phyloP scores from a whole-genome alignment of 2,329 filamentous ascomycete genomes.

The Neofusicoccum kwambonambiense region DNA sequence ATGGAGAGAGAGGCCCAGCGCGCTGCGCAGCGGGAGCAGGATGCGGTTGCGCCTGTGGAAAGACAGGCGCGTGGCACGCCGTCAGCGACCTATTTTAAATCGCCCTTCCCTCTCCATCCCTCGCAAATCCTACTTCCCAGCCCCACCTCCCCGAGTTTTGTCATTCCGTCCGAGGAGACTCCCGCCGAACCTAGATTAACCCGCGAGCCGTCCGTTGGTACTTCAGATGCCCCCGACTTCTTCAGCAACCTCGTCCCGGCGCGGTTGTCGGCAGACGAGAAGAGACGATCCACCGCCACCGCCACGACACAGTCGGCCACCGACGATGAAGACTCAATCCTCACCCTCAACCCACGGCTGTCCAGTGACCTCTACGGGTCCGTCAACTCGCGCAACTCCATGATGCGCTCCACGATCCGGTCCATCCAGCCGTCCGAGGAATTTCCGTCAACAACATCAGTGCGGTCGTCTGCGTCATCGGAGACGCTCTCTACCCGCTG shows the following conservation, averaged over 20 bases:
- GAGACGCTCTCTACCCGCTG: constrained; percentile 13
- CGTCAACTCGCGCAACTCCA: constrained; percentile 3
- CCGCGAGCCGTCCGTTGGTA: background rate
- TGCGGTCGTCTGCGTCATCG: constrained; percentile 15
- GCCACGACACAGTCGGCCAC: background rate
- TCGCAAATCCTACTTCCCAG: constrained; percentile 10
- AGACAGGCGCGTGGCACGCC: constrained; percentile 12
- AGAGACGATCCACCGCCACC: constrained; percentile 1
- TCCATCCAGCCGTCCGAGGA: constrained; percentile 10
- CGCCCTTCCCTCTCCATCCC: constrained; percentile 1
- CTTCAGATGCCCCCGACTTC: constrained; percentile 5
- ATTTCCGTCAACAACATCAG: background rate
- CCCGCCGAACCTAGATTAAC: background rate
- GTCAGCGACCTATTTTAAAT: constrained; percentile 6
- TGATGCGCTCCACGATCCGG: constrained; percentile 7
- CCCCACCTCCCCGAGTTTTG: background rate
- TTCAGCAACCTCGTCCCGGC: background rate
- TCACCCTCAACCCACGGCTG: background rate
- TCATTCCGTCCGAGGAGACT: background rate
- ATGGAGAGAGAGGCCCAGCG: constrained; percentile 1
- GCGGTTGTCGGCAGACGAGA: background rate
- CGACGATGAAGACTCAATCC: background rate
- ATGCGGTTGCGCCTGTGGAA: background rate
- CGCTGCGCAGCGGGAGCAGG: background rate
- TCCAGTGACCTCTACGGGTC: constrained; percentile 8